These are phyloP conservation scores for Eruca vesicaria DNA, from an alignment of 441 rosid genomes.

Conservation along the genomic window DNA sequence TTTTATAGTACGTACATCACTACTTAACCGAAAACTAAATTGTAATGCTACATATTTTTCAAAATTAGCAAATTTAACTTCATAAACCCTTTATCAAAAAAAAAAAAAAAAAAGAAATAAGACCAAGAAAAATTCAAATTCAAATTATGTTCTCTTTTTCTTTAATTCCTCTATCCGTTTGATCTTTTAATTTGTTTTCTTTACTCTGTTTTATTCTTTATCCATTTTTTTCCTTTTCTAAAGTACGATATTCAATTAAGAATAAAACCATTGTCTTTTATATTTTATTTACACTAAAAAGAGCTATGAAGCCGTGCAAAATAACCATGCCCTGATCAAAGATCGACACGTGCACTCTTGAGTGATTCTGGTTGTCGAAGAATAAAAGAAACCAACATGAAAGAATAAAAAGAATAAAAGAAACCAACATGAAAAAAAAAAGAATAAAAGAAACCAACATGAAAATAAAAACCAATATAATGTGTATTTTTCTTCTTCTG, in stretches of 20 bases:
- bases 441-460: background rate
- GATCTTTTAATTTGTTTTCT: background rate
- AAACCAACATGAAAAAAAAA: background rate
- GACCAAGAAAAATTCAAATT: background rate
- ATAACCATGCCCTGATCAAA: background rate
- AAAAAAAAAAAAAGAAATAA: no score
- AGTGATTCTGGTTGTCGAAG: background rate
- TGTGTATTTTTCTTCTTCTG: background rate
- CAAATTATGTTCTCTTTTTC: background rate
- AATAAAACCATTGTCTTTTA: background rate
- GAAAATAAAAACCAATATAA: background rate
- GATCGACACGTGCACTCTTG: slow-evolving; percentile 10
- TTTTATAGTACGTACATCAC: background rate
- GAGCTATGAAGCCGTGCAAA: slow-evolving; percentile 13
- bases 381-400: background rate
- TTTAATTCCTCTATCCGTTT: background rate
- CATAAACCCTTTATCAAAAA: no score
- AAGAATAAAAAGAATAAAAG: background rate
- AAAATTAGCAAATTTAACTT: no score
- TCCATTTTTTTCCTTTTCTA: background rate
- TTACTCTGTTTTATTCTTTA: background rate
- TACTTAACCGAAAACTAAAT: background rate
- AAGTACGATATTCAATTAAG: background rate
- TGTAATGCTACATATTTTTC: no score
- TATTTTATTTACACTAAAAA: background rate